Evolutionary conservation across 345 rosid species (phyloP).

Genomic region (Eucalyptus coolabah): DNA sequence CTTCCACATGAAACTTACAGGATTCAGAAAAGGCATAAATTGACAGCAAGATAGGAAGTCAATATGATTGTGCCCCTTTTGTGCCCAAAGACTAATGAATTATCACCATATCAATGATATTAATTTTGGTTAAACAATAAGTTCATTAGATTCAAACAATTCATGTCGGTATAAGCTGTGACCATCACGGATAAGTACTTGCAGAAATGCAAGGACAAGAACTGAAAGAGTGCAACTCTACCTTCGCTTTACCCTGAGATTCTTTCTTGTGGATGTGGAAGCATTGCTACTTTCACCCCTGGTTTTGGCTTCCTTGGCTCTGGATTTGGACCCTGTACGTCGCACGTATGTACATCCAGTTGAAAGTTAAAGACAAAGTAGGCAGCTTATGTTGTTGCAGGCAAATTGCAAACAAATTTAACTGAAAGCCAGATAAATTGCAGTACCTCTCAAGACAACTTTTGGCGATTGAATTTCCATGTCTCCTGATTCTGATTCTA

Average conservation of each 20-base stretch:
- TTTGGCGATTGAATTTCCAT: slow-evolving; percentile 19
- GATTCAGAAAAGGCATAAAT: background rate
- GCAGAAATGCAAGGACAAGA: background rate
- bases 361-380: background rate
- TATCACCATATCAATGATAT: background rate
- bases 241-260: slow-evolving; percentile 13
- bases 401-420: background rate
- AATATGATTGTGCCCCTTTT: background rate
- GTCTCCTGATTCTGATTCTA: slow-evolving; percentile 14
- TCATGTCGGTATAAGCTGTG: background rate
- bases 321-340: background rate
- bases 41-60: background rate
- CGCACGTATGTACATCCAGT: background rate
- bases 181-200: background rate
- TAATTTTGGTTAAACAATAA: background rate
- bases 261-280: slow-evolving; percentile 10
- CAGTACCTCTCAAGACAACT: slow-evolving; percentile 16
- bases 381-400: background rate
- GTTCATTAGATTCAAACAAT: background rate
- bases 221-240: background rate
- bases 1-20: background rate
- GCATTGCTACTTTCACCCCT: background rate
- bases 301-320: slow-evolving; percentile 6
- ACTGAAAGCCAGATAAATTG: background rate
- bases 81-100: background rate